Base-by-base conservation (phyloP, 768 basidiomycete species). In the Hortiboletus flavorubellus region DNA sequence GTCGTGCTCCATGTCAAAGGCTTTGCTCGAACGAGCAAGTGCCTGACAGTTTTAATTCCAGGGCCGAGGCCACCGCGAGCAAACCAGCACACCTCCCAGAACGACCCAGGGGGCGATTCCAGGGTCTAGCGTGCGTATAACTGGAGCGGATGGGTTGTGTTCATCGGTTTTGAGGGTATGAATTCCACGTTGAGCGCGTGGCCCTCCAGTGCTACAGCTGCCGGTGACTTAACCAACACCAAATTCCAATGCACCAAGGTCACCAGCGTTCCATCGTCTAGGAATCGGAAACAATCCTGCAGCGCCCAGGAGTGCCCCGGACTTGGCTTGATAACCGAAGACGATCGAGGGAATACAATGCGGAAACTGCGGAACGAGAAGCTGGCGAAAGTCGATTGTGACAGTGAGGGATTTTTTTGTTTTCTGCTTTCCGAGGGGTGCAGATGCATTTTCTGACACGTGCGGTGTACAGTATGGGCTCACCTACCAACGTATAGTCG, bases 241-340 rank as follows among this genome's bases (percentile, higher is more conserved):
- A 21, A 21, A 21, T 21, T 21, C 21, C 21, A 30, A 33, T 14
- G 3, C 30, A 14, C 29, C n/a, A 30, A 35, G 9, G 26, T 15
- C 16, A 4, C 12, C 26, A 51, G 11, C 5, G 39, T 42, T 62
- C 40, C 37, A 55, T 42, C 34, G 7, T 10, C 26, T 21, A 14
- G 33, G 21, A 14, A 18, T 45, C 42, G 26, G 9, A 39, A 46
- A 39, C 14, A 10, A 8, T 14, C 16, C 11, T 8, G 35, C 18
- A 45, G 51, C 52, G 49, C 57, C 29, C 53, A 48, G 16, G 15
- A 35, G 5, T 6, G n/a, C 38, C 23, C 60, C 59, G 59, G 1
- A 1, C 23, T 34, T 56, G 65, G 62, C 9, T 46, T 46, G 47
- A 8, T 59, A 1, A 41, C 64, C 64, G 55, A 26, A 8, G 29